These are phyloP conservation scores for Trametes cingulata DNA, from an alignment of 768 basidiomycete species.

Conservation along the genomic window DNA sequence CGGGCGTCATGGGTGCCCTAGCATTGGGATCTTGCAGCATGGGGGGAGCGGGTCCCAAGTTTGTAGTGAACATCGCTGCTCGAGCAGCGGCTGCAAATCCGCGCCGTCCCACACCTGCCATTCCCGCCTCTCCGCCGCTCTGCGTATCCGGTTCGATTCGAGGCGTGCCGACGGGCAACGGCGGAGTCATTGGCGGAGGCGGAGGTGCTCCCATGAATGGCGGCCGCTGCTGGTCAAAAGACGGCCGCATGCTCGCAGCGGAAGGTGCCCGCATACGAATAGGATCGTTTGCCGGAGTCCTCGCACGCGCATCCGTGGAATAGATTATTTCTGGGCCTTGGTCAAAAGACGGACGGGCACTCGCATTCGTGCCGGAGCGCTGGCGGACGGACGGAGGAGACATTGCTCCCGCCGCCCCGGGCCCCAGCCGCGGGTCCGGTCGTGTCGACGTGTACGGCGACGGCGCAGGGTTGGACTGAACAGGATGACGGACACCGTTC, in stretches of 20 bases:
- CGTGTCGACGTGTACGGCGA: slow-evolving; percentile 10
- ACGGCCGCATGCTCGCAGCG: slow-evolving; percentile 24
- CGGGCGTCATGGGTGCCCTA: slow-evolving; percentile 8
- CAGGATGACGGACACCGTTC: slow-evolving; percentile 13
- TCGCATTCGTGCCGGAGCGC: slow-evolving; percentile 18
- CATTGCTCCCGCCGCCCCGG: neutral
- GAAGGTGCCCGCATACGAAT: slow-evolving; percentile 27
- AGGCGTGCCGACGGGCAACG: slow-evolving; percentile 9
- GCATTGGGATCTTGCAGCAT: slow-evolving; percentile 6
- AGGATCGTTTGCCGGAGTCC: slow-evolving; percentile 11
- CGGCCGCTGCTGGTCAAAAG: slow-evolving; percentile 21
- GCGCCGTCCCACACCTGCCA: slow-evolving; percentile 89
- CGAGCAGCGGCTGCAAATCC: slow-evolving; percentile 78
- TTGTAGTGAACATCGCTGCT: slow-evolving; percentile 50
- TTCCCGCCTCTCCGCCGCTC: slow-evolving; percentile 74
- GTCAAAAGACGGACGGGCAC: slow-evolving; percentile 6
- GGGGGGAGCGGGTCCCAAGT: slow-evolving; percentile 13
- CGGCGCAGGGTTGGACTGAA: slow-evolving; percentile 16
- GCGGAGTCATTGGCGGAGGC: neutral
- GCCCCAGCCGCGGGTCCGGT: slow-evolving; percentile 5
- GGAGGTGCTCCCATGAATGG: slow-evolving; percentile 15
- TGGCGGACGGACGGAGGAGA: slow-evolving; percentile 4
- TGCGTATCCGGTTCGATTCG: slow-evolving; percentile 59
- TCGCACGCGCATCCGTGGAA: slow-evolving; percentile 15
- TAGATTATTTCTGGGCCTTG: slow-evolving; percentile 22